Base-by-base conservation (phyloP, 1,139 yeast species). In the Zygosaccharomyces pseudobailii region DNA sequence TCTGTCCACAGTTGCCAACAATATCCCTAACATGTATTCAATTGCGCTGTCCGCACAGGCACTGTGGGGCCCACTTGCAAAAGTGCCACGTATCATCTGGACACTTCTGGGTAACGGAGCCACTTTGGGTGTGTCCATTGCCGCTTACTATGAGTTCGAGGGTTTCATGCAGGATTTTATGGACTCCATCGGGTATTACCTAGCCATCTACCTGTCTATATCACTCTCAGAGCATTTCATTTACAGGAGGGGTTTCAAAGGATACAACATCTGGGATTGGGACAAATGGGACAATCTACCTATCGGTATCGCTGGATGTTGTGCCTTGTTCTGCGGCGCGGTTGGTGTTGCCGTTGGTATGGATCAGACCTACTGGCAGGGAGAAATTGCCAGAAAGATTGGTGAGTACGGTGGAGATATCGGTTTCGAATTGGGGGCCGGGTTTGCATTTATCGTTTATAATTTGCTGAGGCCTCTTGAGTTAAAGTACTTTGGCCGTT, bases 1-100 rank as follows among this genome's bases (percentile, higher is more conserved):
- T 21, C 70, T 89, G 56, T 86, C 95, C 32, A 87, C 96, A 42
- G 81, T 89, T 49, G 87, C 96, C 58, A 88, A 88, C 75, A 88
- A 88, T 71, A 77, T 87, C 64, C 96, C 96, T 65, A 89, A 88
- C 74, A 82, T 88, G 84, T 89, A 89, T 74, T 86, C 96, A n/a
- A 78, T 87, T 62, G 90, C 87, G 31, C 74, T 89, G 56, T 82
- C 90, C 53, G 88, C 90, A 23, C 96, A 88, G 72, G 82, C 95
- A 22, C 72, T 85, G 58, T 85, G 90, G 87, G 77, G 84, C 42
- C 79, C 79, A 49, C 76, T 89, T 62, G 73, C 80, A 44, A 76
- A 73, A 61, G 73, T 89, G 49, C 97, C 97, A 58, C 80, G 96
- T 72, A 76, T 84, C 41, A 63, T 82, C 43, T 88, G 96, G 96